Conservation (phyloP, 306 rosid species). For the Prinsepia uniflora region DNA sequence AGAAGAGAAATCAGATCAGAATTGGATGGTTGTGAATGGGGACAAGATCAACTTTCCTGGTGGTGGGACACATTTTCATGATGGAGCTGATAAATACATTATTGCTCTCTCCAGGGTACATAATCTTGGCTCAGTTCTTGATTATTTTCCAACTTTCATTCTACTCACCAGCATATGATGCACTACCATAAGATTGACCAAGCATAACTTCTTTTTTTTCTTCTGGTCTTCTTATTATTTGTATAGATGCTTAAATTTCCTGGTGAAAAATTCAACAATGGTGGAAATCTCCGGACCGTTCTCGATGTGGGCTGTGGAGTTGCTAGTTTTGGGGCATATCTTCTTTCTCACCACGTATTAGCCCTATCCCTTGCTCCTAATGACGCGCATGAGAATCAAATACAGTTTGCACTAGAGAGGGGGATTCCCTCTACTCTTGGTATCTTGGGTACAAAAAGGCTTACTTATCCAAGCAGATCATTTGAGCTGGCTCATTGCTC, state of each 20-base stretch:
- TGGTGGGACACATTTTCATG: slow-evolving; percentile 61
- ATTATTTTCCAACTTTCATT: background rate
- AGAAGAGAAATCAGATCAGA: slow-evolving; percentile 57
- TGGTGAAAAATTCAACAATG: slow-evolving; percentile 45
- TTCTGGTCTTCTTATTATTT: background rate
- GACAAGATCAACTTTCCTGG: slow-evolving; percentile 66
- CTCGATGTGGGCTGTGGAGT: slow-evolving; percentile 69
- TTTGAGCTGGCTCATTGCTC: slow-evolving; percentile 64
- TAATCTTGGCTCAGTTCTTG: slow-evolving; percentile 7
- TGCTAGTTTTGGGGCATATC: slow-evolving; percentile 70
- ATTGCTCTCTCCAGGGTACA: slow-evolving; percentile 46
- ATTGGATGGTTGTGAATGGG: slow-evolving; percentile 70
- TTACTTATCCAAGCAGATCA: slow-evolving; percentile 61
- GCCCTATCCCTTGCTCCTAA: slow-evolving; percentile 63
- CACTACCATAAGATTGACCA: background rate
- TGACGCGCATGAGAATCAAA: slow-evolving; percentile 61
- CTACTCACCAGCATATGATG: background rate
- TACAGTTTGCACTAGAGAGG: slow-evolving; percentile 64
- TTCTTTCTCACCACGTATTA: slow-evolving; percentile 45
- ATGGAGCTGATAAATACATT: slow-evolving; percentile 63
- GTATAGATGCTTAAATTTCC: slow-evolving; percentile 58
- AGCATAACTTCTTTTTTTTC: too few relatives aligned
- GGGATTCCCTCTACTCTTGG: slow-evolving; percentile 68
- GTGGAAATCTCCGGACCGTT: slow-evolving; percentile 48
- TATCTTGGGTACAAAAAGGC: slow-evolving; percentile 60